These are phyloP conservation scores for Ziziphus jujuba DNA, from an alignment of 306 rosid genomes.

Conservation along the genomic window DNA sequence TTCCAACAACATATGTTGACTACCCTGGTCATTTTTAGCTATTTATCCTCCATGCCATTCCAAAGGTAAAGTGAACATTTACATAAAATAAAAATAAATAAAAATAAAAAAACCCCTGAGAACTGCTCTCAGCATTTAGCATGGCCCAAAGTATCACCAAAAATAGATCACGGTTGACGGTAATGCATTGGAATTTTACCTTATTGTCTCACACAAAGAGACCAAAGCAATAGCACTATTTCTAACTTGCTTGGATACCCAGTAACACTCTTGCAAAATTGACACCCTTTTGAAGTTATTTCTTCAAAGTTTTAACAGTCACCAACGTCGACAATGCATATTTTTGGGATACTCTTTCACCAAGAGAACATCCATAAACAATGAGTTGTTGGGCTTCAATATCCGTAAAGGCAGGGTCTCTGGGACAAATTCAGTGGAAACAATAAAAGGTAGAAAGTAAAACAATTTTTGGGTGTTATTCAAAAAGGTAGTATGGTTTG, in stretches of 20 bases:
- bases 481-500: conserved; percentile 70
- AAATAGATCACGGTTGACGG: no score
- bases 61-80: no score
- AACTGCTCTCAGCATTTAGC: background rate
- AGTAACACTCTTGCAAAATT: conserved; percentile 8
- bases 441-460: conserved; percentile 66
- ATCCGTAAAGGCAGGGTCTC: conserved; percentile 57
- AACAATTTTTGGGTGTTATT: conserved; percentile 75
- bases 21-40: no score
- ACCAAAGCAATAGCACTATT: conserved; percentile 50
- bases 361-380: conserved; percentile 71
- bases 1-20: no score
- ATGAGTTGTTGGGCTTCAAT: conserved; percentile 62
- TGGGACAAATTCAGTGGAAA: conserved; percentile 57
- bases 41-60: no score
- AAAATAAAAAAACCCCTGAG: conserved; percentile 47
- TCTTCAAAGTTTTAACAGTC: conserved; percentile 68
- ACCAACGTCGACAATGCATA: conserved; percentile 60
- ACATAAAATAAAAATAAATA: no score
- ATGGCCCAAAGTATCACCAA: no score
- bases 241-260: background rate
- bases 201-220: no score
- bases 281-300: conserved; percentile 45
- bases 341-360: conserved; percentile 73
- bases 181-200: no score